Base-by-base conservation (phyloP, 1,284 basidiomycete species). In the Caloboletus inedulis region DNA sequence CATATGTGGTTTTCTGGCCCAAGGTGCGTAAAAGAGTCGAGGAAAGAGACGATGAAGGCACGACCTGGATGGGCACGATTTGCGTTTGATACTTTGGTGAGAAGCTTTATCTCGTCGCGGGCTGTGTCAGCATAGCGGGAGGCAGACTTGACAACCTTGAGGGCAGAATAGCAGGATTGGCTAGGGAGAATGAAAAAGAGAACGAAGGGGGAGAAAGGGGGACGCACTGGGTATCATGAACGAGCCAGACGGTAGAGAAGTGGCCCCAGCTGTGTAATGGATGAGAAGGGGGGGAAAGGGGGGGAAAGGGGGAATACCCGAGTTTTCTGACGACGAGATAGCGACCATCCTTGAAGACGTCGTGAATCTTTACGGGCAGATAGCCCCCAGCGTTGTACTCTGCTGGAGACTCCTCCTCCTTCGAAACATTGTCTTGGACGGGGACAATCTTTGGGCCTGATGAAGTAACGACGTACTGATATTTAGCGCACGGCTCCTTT, bases 111-210 rank as follows among this genome's bases (percentile, higher is more conserved):
- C 72, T 95, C 93, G 66, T 95, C 92, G 49, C 87, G 81, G 27
- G 92, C 93, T 3, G 92, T 94, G 65, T 94, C 92, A 43, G 91
- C 88, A 65, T 90, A 90, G 46, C 87, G 79, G 36, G 82, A 81
- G 16, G 87, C 87, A n/a, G 91, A 93, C 71, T 94, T 94, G 70
- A 94, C 91, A 41, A 95, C 87, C 69, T 95, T 95, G 68, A 95
- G 81, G 10, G 92, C 93, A 25, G 91, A 91, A 71, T 94, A 92
- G 33, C 81, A 75, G 55, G 82, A 79, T 49, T 77, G 75, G 21
- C 90, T 76, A 47, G 10, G 25, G 35, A 31, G 31, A 23, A 30
- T 57, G 55, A 64, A 53, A 56, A 62, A 29, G 46, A 43, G 55
- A 53, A 51, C 41, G 34, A 25, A 35, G 18, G 35, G 41, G 36